Base-by-base conservation (phyloP, 371 early-diverging fungal genomes). In the Circinella umbellata region DNA sequence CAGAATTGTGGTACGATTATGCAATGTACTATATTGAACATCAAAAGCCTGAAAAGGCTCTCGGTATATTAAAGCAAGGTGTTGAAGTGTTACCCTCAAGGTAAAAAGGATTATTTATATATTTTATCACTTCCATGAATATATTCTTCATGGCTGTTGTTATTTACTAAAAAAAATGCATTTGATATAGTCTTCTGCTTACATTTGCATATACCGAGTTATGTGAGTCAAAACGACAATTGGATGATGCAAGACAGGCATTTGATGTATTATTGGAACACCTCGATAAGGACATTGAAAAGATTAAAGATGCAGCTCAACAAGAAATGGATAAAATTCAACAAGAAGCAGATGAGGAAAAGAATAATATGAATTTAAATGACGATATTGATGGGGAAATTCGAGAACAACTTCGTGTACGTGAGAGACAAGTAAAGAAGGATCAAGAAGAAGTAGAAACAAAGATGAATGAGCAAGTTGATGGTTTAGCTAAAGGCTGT, bases 181-280 rank as follows among this genome's bases (percentile, higher is more conserved):
- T 18, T 15, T 61, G 13, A 61, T 20, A 9, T 67, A 92, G 93
- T 74, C 76, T 94, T 57, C 79, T 96, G 6, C 83, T 98, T 35
- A 91, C 89, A 64, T 95, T 97, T 76, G 85, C 93, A 3, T 91
- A 94, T 67, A 93, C 94, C 4, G 98, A 98, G 74, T 73, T 92
- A 57, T 90, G 94, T 59, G 99, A 98, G 75, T 78, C 85, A 4
- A 86, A 85, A 60, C 92, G 91, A 72, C 88, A 91, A 66, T 72
- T 84, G n/a, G 81, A 77, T 5, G 89, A 89, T 60, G 88, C 94
- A n/a, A 85, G 90, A 39, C 73, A 85, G 37, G 79, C 92, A 0
- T 96, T 89, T 72, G 95, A 97, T 70, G 65, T 77, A 6, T 79
- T 96, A 10, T 78, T 96, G 18, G 80, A 82, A 34, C 77, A 76